Percentiles rank a stretch among this genome's conserved stretches.
Evolutionary conservation across 495 filamentous ascomycete species (phyloP).

Genomic region (Aspergillus kassunensis): DNA sequence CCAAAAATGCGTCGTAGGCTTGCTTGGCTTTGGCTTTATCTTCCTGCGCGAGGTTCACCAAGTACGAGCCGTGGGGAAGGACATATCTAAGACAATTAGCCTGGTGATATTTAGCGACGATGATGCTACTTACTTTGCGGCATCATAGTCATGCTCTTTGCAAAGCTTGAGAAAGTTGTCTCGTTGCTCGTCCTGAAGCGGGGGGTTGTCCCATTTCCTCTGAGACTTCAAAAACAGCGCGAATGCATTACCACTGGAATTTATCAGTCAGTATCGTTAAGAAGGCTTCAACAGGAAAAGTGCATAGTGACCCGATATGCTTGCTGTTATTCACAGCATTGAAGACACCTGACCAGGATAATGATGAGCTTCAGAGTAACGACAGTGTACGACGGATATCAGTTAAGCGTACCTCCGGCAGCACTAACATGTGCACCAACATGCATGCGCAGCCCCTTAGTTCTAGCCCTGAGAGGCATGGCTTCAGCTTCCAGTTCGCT

Average conservation of each 20-base stretch:
- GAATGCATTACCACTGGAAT: slow-evolving; percentile 73
- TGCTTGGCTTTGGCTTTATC: slow-evolving; percentile 78
- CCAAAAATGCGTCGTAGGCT: slow-evolving; percentile 79
- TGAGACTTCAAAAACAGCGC: slow-evolving; percentile 95
- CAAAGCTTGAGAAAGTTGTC: slow-evolving; percentile 65
- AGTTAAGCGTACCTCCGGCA: slow-evolving; percentile 61
- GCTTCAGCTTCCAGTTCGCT: slow-evolving; percentile 41
- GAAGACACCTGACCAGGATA: slow-evolving; percentile 62
- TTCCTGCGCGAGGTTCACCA: slow-evolving; percentile 88
- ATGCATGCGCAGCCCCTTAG: slow-evolving; percentile 68
- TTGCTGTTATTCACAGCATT: slow-evolving; percentile 78
- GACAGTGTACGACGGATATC: not conserved
- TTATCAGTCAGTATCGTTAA: slow-evolving; percentile 11
- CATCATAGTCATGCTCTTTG: slow-evolving; percentile 68
- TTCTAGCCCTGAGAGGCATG: slow-evolving; percentile 66
- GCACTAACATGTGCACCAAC: slow-evolving; percentile 90
- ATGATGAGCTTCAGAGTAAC: not conserved
- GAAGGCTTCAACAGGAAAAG: not conserved
- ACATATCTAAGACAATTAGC: slow-evolving; percentile 50
- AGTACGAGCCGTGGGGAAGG: slow-evolving; percentile 90
- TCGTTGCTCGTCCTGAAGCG: slow-evolving; percentile 61
- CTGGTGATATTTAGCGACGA: not conserved
- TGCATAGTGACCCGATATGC: slow-evolving; percentile 57
- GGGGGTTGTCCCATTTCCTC: slow-evolving; percentile 87
- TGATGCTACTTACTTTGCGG: slow-evolving; percentile 40